Base-by-base conservation (phyloP, 2,329 filamentous ascomycete species). In the Apiospora saccharicola region DNA sequence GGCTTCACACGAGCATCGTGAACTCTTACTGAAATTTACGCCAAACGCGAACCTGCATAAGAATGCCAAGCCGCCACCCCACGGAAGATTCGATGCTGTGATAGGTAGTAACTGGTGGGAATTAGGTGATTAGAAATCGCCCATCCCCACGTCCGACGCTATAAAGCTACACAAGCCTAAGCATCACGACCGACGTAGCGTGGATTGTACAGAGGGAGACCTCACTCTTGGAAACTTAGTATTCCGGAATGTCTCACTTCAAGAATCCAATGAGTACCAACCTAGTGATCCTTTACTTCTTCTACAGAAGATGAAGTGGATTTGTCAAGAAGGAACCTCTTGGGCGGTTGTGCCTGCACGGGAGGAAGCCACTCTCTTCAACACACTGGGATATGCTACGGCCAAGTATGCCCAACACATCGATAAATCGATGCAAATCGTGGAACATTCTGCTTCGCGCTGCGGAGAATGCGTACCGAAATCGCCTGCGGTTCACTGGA, bases 1-100 rank as follows among this genome's bases (percentile, higher is more conserved):
- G 2, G 80, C 82, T 34, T 22, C 67, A 3, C 76, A 81, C 34
- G 82, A 83, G 70, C 77, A 81, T 70, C 77, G 81, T 13, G 81
- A 82, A 67, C 71, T 77, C 5, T n/a, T 78, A 16, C 19, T 79
- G 49, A 74, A 57, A 67, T 78, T 78, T 30, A 14, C 47, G 0
- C 72, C 72, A 4, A 22, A 46, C 1, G 69, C 76, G 5, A 71
- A 77, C 8, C 74, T 79, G 30, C 70, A 76, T n/a, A 72, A 72
- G 16, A 10, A 41, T 22, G 1, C n/a, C 5, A 10, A 13, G 1
- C 10, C 34, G 1, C 10, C 34, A 12, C n/a, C 2, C 34, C 34
- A 44, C 43, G 14, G 26, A 34, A n/a, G 34, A 1, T 44, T 69
- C 46, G 37, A 71, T 16, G 34, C 71, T 44, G 57, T 44, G 14